A percentile compares a stretch with the other conserved stretches of the same genome.
Evolutionary conservation across 2,329 filamentous ascomycete genomes (phyloP).

Genomic region (Neoscytalidium dimidiatum): DNA sequence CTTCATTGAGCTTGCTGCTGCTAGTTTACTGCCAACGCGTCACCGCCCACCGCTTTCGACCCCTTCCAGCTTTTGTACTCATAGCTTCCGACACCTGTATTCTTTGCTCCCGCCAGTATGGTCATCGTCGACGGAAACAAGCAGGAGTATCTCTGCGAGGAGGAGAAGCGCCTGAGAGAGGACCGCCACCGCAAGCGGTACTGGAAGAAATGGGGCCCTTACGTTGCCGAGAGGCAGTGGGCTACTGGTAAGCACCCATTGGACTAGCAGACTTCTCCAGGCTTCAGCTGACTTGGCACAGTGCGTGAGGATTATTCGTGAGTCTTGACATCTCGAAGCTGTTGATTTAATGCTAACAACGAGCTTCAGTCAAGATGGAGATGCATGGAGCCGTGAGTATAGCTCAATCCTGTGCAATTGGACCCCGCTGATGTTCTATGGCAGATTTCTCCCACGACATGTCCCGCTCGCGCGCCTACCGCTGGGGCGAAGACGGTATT

Average conservation of each 20-base stretch:
- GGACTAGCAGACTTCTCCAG: slow-evolving; percentile 2
- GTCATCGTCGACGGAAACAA: slow-evolving; percentile 75
- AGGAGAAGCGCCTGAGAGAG: slow-evolving; percentile 86
- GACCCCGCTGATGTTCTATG: slow-evolving; percentile 29
- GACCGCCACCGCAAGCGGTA: slow-evolving; percentile 83
- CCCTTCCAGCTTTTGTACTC: not conserved
- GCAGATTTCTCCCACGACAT: slow-evolving; percentile 92
- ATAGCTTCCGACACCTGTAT: not conserved
- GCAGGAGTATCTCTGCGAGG: slow-evolving; percentile 82
- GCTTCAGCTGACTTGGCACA: slow-evolving; percentile 41
- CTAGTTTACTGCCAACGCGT: not conserved
- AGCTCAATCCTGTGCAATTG: not conserved
- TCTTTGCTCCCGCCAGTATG: slow-evolving; percentile 56
- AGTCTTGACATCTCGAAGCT: slow-evolving; percentile 35
- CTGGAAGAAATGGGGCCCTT: slow-evolving; percentile 98
- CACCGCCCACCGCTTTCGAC: slow-evolving; percentile 1
- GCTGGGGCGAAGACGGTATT: slow-evolving; percentile 97
- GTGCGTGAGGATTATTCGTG: slow-evolving; percentile 89
- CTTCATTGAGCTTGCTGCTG: slow-evolving; percentile 4
- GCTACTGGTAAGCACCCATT: slow-evolving; percentile 71
- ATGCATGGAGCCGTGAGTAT: slow-evolving; percentile 90
- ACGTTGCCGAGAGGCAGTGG: slow-evolving; percentile 93
- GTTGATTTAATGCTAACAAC: slow-evolving; percentile 29
- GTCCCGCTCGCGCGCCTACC: slow-evolving; percentile 81
- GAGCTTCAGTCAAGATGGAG: slow-evolving; percentile 67